Evolutionary conservation across 371 early-diverging fungal genomes (phyloP).

Genomic region (Massospora cicadina): DNA sequence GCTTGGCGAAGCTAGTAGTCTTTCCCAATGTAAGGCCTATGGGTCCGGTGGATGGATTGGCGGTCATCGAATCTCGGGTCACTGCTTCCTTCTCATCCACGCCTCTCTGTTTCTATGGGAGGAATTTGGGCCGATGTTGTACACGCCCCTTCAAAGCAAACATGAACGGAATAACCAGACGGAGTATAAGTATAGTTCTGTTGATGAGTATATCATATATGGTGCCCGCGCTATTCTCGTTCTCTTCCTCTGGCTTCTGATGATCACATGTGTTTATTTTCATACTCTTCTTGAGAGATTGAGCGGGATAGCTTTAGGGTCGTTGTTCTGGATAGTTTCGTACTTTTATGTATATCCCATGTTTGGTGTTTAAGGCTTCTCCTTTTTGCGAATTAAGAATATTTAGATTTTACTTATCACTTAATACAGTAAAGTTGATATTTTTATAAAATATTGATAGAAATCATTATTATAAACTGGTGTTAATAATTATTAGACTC

Average conservation of each 20-base stretch:
- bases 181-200: constrained; percentile 9
- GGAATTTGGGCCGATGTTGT: constrained; percentile 22
- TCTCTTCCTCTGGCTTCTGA: constrained; percentile 58
- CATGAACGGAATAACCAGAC: not conserved
- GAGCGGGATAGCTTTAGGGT: constrained; percentile 45
- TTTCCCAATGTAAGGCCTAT: not conserved
- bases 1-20: not conserved
- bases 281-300: constrained; percentile 56
- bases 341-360: constrained; percentile 15
- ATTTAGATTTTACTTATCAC: no score
- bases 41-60: constrained; percentile 31
- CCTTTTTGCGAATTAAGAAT: no score
- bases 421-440: no score
- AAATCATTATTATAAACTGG: no score
- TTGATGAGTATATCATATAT: constrained; percentile 19
- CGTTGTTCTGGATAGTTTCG: constrained; percentile 42
- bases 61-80: constrained; percentile 74
- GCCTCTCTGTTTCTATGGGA: constrained; percentile 60
- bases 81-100: constrained; percentile 73
- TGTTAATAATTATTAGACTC: no score
- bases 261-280: constrained; percentile 60
- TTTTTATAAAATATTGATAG: no score
- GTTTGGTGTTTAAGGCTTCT: not conserved
- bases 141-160: not conserved
- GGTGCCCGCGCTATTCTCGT: constrained; percentile 19